Evolutionary conservation across 129 eudicot genomes (phyloP), one percentile per base, ranked within the genome.

Genomic region (Artemisia annua): DNA sequence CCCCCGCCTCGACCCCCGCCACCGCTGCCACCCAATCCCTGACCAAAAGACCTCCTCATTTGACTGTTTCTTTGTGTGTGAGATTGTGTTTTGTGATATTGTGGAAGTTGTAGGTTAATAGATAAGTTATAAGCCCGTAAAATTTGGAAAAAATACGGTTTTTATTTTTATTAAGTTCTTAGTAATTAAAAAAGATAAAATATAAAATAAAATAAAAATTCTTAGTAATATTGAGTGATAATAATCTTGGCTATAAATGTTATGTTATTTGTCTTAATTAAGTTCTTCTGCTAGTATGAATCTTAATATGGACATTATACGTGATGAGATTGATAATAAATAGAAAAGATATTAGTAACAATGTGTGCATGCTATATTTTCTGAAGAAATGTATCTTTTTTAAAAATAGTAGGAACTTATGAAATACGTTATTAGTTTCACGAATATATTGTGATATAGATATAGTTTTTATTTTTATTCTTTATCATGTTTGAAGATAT

Each of bases 1-100:
- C 75, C 63, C 0, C 69, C 70, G 78, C 70, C 8, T 9, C 51
- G 44, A 39, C 44, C 55, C 5, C 79, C 74, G 2, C 68, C 58
- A 4, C 72, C 78, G 11, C 79, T 75, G 52, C 76, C 62, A 12
- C 81, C 81, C 76, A 77, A 62, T 53, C 70, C 63, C 8, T 64
- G 66, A 3, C 76, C 81, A 52, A 78, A 70, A 11, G 81, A 63
- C 22, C 81, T 44, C 66, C 76, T 78, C 72, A 70, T 78, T 59
- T 48, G 24, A 28, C 17, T 22, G 11, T 4, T 75, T 56, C 67
- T 2, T 20, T 26, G 43, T 11, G 3, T 49, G 69, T 28, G 44
- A 39, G 44, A 54, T 39, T 59, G 32, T 56, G 61, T 56, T 39
- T 5, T 20, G 44, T 39, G 44, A 39, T 5, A 7, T 39, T 39